Base-by-base conservation (phyloP, 345 rosid species). In the Camelina sativa region DNA sequence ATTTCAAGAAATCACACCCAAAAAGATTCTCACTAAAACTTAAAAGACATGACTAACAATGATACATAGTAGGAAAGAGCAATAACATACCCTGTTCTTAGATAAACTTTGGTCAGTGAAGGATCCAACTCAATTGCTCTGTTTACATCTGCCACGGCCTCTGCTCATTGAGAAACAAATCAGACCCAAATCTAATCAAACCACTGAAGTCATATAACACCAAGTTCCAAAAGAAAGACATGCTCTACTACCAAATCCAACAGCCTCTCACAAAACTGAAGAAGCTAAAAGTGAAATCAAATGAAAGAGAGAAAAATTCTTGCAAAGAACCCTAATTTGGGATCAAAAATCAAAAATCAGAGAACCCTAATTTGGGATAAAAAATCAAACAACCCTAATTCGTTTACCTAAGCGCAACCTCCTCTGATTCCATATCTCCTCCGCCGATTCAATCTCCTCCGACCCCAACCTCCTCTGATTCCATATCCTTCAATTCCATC, bases 91-190 rank as follows among this genome's bases (percentile, higher is more conserved):
- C 85, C 98, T 65, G 91, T 96, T 37, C 98, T 88, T 66, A 88
- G 69, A 77, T 91, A 92, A 6, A 96, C 93, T 84, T 87, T 96
- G 16, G 90, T 57, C 89, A 88, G 62, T 6, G 85, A 68, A 7
- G 87, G 76, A 41, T 89, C 92, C 91, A 92, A 81, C 80, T 84
- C 86, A 60, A 92, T 85, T 30, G 99, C 95, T 82, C 75, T 83
- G 69, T 70, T 87, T 0, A 97, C 88, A 83, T 92, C 99, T 55
- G 89, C 86, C 57, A 92, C 93, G 15, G 95, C 96, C 81, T 88
- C 99, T 96, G 84, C 80, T 67, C 55, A 81, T 20, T 40, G 22
- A 71, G 35, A 46, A 51, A 71, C 48, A 65, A 7, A 53, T 65
- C 58, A 71, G 15, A 17, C n/a, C 9, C 65, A 65, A 72, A 32